Base-by-base conservation (phyloP, 2,329 filamentous ascomycete species). In the Colletotrichum godetiae region DNA sequence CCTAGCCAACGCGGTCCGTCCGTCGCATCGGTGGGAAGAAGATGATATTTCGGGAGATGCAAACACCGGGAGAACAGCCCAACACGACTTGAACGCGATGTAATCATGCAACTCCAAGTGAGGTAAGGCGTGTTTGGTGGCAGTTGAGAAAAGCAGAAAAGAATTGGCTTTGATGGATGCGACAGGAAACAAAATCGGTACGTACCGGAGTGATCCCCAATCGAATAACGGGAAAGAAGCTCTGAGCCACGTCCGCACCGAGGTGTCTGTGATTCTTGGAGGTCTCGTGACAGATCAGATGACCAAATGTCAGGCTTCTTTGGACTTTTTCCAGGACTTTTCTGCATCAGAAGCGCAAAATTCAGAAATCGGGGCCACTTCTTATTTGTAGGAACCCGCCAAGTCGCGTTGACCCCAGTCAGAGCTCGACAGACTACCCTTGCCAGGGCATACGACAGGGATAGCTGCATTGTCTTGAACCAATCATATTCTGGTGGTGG, bases 341-440 rank as follows among this genome's bases (percentile, higher is more conserved):
- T 63, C 37, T 53, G 68, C 62, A 73, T 68, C 37, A 73, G 71
- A 75, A 53, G 58, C 81, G 79, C 81, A 79, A 82, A 80, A 78
- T 79, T 80, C 77, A 79, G 79, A 79, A 78, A 79, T 81, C 78
- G 82, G 82, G 82, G 81, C 80, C 78, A 78, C 80, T 81, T 83
- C 80, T 82, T 84, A 84, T 84, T 84, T 84, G 83, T 85, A 84
- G 80, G 79, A 82, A 78, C 80, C 79, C 57, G 68, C 64, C 72
- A 72, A 68, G 68, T 74, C 58, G 72, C 62, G 72, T 52, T 72
- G 58, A 59, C 62, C 72, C 68, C 56, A 53, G 68, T 64, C 70
- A 37, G 52, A 37, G 53, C 58, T 72, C 46, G 68, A 74, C 72
- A 31, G 49, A 68, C 46, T 27, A 73, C 62, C 68, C 68, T 63